phyloP scores from a whole-genome alignment of 164 flowering plant species.

The Stephania yunnanensis region DNA sequence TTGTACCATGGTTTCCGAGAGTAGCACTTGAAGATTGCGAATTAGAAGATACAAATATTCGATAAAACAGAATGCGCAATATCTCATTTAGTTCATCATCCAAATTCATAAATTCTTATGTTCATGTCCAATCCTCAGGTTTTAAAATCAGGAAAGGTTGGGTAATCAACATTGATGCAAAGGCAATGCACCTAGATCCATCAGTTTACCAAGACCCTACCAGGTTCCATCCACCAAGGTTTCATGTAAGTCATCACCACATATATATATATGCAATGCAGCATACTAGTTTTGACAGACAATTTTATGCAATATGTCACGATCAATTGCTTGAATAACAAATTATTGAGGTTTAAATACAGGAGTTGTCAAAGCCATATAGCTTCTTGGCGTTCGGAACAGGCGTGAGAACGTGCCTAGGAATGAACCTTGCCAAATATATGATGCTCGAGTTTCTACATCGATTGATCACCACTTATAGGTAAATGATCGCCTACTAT shows the following conservation, averaged over 20 bases:
- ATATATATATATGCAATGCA: too few relatives aligned
- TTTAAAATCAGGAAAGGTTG: slow-evolving; percentile 53
- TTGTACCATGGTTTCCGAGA: slow-evolving; percentile 69
- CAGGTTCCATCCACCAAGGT: slow-evolving; percentile 51
- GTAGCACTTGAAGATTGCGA: slow-evolving; percentile 47
- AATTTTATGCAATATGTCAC: too few relatives aligned
- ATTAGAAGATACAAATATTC: slow-evolving; percentile 35
- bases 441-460: slow-evolving; percentile 57
- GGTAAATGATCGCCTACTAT: slow-evolving; percentile 15
- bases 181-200: slow-evolving; percentile 55
- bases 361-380: slow-evolving; percentile 44
- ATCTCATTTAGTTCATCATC: too few relatives aligned
- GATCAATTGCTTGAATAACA: too few relatives aligned
- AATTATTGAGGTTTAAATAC: too few relatives aligned
- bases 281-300: too few relatives aligned
- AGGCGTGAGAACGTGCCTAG: slow-evolving; percentile 52
- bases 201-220: slow-evolving; percentile 37
- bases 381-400: slow-evolving; percentile 53
- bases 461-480: slow-evolving; percentile 45
- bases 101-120: too few relatives aligned
- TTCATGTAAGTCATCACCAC: slow-evolving; percentile 32
- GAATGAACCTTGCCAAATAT: slow-evolving; percentile 32
- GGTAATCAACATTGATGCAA: slow-evolving; percentile 50
- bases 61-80: too few relatives aligned
- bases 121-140: slow-evolving; percentile 26